Evolutionary conservation across 148 eudicot species (phyloP).

Genomic region (Beta vulgaris): DNA sequence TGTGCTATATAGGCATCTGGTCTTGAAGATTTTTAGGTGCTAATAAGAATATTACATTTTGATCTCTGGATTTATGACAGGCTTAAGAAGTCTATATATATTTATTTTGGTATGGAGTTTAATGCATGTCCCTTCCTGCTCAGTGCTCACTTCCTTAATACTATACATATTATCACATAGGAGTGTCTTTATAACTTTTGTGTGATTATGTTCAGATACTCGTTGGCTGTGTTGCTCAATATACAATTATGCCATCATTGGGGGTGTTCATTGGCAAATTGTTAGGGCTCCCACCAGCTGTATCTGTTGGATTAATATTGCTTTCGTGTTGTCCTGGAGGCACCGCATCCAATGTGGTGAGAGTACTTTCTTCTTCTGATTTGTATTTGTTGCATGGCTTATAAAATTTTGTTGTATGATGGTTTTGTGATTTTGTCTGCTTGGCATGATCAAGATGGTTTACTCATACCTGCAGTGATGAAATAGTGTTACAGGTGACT

Average conservation of each 20-base stretch:
- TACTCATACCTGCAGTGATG: conserved; percentile 18
- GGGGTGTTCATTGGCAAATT: conserved; percentile 46
- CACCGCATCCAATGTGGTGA: conserved; percentile 82
- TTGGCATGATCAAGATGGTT: too few relatives aligned
- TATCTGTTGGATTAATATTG: conserved; percentile 64
- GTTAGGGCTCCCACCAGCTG: conserved; percentile 54
- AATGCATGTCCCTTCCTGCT: too few relatives aligned
- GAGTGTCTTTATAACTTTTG: neutral
- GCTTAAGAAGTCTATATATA: too few relatives aligned
- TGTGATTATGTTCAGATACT: conserved; percentile 43
- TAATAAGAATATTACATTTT: too few relatives aligned
- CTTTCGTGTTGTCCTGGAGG: conserved; percentile 78
- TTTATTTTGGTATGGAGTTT: too few relatives aligned
- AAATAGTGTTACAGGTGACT: conserved; percentile 58
- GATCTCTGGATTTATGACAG: too few relatives aligned
- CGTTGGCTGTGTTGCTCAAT: conserved; percentile 61
- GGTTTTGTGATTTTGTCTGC: neutral
- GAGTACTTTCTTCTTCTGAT: conserved; percentile 14
- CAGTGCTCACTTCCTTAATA: too few relatives aligned
- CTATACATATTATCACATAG: too few relatives aligned
- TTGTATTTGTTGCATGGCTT: neutral
- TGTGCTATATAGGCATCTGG: too few relatives aligned
- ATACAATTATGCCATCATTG: conserved; percentile 63
- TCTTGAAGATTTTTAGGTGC: too few relatives aligned
- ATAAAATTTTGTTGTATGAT: neutral